Evolutionary conservation across 192 early-diverging fungal species (phyloP).

Genomic region (Backusella liffmaniae): DNA sequence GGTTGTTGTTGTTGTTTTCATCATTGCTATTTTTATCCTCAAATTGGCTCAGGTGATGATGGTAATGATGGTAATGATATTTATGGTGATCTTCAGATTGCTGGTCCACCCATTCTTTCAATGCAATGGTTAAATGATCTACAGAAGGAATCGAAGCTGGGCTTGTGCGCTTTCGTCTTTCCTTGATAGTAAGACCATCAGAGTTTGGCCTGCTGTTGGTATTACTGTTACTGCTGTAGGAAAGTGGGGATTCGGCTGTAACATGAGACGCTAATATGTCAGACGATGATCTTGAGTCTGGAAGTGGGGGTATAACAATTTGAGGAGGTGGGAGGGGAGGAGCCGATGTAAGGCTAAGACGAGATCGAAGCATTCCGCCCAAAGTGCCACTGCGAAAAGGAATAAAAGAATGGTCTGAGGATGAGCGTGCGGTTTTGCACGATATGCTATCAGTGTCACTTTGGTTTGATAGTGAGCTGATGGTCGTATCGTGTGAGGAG

Average conservation of each 20-base stretch:
- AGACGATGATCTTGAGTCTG: neutral
- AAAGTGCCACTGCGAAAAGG: slow-evolving; percentile 14
- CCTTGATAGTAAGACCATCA: neutral
- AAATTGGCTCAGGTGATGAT: neutral
- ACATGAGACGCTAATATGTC: neutral
- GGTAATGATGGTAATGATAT: neutral
- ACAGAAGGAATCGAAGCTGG: slow-evolving; percentile 5
- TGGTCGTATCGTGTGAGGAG: neutral
- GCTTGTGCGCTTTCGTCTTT: slow-evolving; percentile 7
- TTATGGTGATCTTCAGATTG: neutral
- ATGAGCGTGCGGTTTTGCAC: neutral
- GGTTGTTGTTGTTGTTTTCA: neutral
- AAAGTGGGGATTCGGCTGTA: neutral
- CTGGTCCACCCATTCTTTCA: neutral
- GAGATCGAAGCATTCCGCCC: neutral
- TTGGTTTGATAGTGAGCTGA: neutral
- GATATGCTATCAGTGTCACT: neutral
- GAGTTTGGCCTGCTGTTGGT: neutral
- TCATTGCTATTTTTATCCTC: neutral
- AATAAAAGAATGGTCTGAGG: neutral
- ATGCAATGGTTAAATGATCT: slow-evolving; percentile 7
- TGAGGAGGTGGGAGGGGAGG: neutral
- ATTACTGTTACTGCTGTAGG: neutral
- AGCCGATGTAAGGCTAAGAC: neutral
- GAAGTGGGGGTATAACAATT: neutral